Base-by-base conservation (phyloP, 2,329 filamentous ascomycete species). In the Akanthomyces muscarius region DNA sequence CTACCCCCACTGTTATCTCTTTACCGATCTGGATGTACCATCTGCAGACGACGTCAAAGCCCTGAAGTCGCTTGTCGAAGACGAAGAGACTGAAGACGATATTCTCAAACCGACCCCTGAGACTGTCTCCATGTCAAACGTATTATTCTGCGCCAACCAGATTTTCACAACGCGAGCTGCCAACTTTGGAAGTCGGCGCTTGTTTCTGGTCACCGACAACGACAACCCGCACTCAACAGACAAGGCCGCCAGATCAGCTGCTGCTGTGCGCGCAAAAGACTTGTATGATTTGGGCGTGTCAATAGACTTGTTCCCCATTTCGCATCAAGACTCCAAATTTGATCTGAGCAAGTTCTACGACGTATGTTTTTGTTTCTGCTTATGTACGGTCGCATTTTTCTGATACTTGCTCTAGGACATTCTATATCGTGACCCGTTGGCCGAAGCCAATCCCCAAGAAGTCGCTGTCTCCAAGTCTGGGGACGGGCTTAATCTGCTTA, bases 121-220 rank as follows among this genome's bases (percentile, higher is more conserved):
- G 62, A 79, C 82, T 1, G 87, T 90, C 0, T 87, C 88, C 41
- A 96, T 99, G 88, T 86, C 91, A 11, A 96, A 93, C 69, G 83
- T 99, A 2, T 81, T 99, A 1, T 97, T 97, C 72, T 96, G 93
- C 69, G 94, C 92, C 44, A 98, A 98, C 68, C 92, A 97, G 71
- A 90, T 98, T 58, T 97, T 99, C 73, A 97, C 93, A 1, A 97
- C 91, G 3, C 96, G 90, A 73, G 93, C 95, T 0, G 88, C 95
- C 21, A 98, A 97, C 71, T 98, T 98, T 74, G 89, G 91, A 4
- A 98, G 94, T 6, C 83, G 94, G 65, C 86, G 95, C 41, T 78
- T 99, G n/a, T 99, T 99, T 76, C 86, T 99, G 66, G 91, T 99
- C 62, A 98, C 95, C 0, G 92, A 98, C 74, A 91, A 96, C 67